Conservation (phyloP, 1,139 yeast species). For the Scheffersomyces lignicola region DNA sequence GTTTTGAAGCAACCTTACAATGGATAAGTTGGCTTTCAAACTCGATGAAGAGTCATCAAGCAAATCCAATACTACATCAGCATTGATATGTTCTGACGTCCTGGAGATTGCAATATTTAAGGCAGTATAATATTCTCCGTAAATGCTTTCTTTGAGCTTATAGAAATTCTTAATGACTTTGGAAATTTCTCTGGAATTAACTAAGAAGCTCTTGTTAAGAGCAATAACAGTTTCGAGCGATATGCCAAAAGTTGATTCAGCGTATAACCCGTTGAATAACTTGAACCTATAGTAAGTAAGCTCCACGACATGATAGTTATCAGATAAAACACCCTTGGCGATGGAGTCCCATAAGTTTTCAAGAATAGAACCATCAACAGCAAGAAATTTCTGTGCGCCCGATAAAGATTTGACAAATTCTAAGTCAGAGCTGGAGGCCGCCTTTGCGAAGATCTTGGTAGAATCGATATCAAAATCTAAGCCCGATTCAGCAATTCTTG, state of each 20-base stretch:
- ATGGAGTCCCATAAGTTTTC: slow-evolving; percentile 20
- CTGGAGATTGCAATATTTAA: slow-evolving; percentile 12
- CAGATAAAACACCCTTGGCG: slow-evolving; percentile 23
- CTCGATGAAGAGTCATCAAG: slow-evolving; percentile 25
- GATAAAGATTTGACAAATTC: slow-evolving; percentile 12
- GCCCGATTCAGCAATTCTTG: slow-evolving; percentile 22
- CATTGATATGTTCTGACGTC: slow-evolving; percentile 6
- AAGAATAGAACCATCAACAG: slow-evolving; percentile 7
- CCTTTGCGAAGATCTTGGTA: neutral
- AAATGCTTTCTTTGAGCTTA: slow-evolving; percentile 41
- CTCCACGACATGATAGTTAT: slow-evolving; percentile 26
- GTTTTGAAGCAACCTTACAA: slow-evolving; percentile 18
- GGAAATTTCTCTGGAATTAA: slow-evolving; percentile 22
- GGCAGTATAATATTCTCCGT: slow-evolving; percentile 32
- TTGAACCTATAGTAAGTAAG: slow-evolving; percentile 30
- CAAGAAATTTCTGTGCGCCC: neutral
- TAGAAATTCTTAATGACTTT: slow-evolving; percentile 37
- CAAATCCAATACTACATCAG: slow-evolving; percentile 13
- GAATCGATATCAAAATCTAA: slow-evolving; percentile 2
- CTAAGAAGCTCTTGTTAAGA: slow-evolving; percentile 21
- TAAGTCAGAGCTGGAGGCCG: slow-evolving; percentile 3
- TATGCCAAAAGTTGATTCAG: slow-evolving; percentile 5
- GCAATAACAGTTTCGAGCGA: slow-evolving; percentile 12
- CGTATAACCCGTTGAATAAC: slow-evolving; percentile 29
- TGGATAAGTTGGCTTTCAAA: slow-evolving; percentile 24